phyloP scores from a whole-genome alignment of 345 rosid genomes.

The Ricinus communis region DNA sequence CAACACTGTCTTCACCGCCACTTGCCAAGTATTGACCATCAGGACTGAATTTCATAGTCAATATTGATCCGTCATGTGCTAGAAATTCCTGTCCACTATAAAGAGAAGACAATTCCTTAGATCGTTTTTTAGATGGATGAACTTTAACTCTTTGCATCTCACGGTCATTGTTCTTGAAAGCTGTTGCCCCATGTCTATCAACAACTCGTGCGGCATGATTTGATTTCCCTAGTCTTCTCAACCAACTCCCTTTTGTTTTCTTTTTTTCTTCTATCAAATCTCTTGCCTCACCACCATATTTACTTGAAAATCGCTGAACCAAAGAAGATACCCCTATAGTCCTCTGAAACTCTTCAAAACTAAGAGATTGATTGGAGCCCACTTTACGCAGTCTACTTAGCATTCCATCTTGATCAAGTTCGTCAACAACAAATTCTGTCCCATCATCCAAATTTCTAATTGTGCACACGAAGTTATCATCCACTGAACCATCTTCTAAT shows the following conservation, averaged over 20 bases:
- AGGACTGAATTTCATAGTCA: constrained; percentile 69
- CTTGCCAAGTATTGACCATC: constrained; percentile 72
- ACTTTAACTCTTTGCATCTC: constrained; percentile 36
- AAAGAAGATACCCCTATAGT: constrained; percentile 32
- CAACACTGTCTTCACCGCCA: constrained; percentile 70
- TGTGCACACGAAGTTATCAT: constrained; percentile 20
- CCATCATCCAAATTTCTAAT: constrained; percentile 43
- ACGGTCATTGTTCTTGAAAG: constrained; percentile 23
- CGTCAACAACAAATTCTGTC: constrained; percentile 34
- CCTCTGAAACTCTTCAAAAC: constrained; percentile 50
- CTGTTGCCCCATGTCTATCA: constrained; percentile 31
- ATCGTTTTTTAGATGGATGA: constrained; percentile 41
- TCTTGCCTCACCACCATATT: constrained; percentile 25
- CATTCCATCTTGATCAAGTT: constrained; percentile 29
- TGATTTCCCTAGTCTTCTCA: constrained; percentile 46
- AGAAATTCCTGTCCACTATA: constrained; percentile 65
- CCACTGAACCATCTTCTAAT: constrained; percentile 19
- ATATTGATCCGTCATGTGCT: constrained; percentile 71
- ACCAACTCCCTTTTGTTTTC: constrained; percentile 47
- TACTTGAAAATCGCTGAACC: constrained; percentile 18
- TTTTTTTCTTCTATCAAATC: constrained; percentile 21
- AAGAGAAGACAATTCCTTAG: constrained; percentile 67
- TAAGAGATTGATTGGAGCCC: constrained; percentile 41
- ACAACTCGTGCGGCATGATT: constrained; percentile 22
- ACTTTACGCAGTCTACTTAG: constrained; percentile 32